These are phyloP conservation scores for Backusella liffmaniae DNA, from an alignment of 192 early-diverging fungal genomes.

Conservation along the genomic window DNA sequence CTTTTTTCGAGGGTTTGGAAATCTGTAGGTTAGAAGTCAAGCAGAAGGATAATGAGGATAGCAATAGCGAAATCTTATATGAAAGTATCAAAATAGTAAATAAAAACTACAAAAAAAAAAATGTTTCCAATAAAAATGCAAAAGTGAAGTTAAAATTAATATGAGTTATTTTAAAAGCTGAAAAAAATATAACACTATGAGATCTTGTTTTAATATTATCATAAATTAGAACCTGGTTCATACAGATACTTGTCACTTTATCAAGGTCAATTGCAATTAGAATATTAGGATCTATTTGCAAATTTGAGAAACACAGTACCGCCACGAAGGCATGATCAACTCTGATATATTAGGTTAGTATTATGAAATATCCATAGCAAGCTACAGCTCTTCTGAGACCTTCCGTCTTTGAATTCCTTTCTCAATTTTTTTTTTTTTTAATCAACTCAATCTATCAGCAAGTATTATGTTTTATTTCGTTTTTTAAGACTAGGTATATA, in stretches of 20 bases:
- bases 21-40: too few relatives aligned
- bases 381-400: neutral
- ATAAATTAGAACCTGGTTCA: neutral
- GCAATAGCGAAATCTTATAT: too few relatives aligned
- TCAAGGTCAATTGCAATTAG: neutral
- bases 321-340: neutral
- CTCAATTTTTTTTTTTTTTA: neutral
- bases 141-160: too few relatives aligned
- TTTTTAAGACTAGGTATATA: too few relatives aligned
- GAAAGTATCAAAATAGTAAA: too few relatives aligned
- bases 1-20: too few relatives aligned
- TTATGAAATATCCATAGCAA: neutral
- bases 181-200: neutral
- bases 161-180: neutral
- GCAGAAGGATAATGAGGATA: too few relatives aligned
- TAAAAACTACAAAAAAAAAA: too few relatives aligned
- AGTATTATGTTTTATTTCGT: too few relatives aligned
- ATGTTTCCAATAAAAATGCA: too few relatives aligned
- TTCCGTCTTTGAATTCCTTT: neutral
- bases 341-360: neutral
- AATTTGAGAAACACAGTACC: neutral
- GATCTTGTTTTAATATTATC: neutral
- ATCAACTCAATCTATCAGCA: too few relatives aligned
- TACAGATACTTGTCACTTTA: neutral
- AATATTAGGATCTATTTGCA: neutral